phyloP scores from a whole-genome alignment of 208 protist species.

The Novymonas esmeraldas region DNA sequence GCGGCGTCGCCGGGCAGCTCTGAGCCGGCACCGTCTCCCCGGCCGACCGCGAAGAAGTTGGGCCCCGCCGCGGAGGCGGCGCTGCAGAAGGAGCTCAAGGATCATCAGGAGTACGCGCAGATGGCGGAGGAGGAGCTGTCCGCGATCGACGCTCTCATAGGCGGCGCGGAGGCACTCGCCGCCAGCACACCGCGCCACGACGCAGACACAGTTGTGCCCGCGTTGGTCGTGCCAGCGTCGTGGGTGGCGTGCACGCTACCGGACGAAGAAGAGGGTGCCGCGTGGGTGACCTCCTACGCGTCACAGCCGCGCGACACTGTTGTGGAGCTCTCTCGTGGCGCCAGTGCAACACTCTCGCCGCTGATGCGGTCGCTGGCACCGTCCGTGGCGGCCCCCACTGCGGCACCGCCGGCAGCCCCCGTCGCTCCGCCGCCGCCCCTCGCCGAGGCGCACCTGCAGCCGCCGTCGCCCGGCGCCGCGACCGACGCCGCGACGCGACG shows the following conservation, averaged over 20 bases:
- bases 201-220: slow-evolving; percentile 1
- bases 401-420: neutral
- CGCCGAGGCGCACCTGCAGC: neutral
- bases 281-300: neutral
- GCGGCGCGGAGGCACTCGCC: slow-evolving; percentile 14
- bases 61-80: slow-evolving; percentile 4
- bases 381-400: neutral
- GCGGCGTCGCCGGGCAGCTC: neutral
- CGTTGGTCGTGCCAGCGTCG: slow-evolving; percentile 10
- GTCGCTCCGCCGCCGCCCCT: neutral
- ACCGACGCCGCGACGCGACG: neutral
- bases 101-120: slow-evolving; percentile 42
- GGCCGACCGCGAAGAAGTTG: neutral
- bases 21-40: neutral
- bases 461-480: neutral
- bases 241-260: slow-evolving; percentile 15
- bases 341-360: neutral
- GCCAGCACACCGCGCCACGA: neutral
- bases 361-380: neutral
- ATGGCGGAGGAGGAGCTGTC: slow-evolving; percentile 45
- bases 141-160: slow-evolving; percentile 32
- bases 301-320: slow-evolving; percentile 6
- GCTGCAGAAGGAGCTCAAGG: slow-evolving; percentile 28
- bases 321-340: slow-evolving; percentile 4
- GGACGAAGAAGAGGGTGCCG: slow-evolving; percentile 4